These are phyloP conservation scores for Rosellinia necatrix DNA, from an alignment of 2,329 filamentous ascomycete genomes.

Conservation along the genomic window DNA sequence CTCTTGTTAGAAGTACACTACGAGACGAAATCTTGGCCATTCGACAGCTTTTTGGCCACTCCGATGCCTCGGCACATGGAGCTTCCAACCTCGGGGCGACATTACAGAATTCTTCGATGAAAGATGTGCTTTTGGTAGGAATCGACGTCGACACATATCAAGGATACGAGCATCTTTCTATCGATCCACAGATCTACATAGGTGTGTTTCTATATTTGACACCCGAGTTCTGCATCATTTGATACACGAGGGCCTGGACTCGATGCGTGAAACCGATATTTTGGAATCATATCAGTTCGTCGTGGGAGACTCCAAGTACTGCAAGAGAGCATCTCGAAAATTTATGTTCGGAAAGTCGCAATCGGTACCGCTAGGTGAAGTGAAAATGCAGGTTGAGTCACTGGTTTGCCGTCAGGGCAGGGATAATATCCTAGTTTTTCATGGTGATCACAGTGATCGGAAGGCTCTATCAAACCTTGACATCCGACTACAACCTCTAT, in stretches of 20 bases:
- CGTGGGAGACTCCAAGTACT: slow-evolving; percentile 15
- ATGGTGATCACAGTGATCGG: slow-evolving; percentile 10
- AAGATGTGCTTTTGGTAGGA: slow-evolving; percentile 24
- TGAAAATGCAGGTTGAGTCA: slow-evolving; percentile 14
- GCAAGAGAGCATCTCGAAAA: slow-evolving; percentile 15
- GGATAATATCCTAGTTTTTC: slow-evolving; percentile 12
- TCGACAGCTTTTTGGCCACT: slow-evolving; percentile 23
- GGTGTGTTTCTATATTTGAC: slow-evolving; percentile 21
- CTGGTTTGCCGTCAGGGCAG: slow-evolving; percentile 3
- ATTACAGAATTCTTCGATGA: slow-evolving; percentile 20
- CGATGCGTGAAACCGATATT: background rate
- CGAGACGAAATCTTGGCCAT: slow-evolving; percentile 20
- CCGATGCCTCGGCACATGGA: slow-evolving; percentile 14
- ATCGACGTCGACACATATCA: slow-evolving; percentile 24
- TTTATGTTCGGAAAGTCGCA: slow-evolving; percentile 18
- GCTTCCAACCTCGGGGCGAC: slow-evolving; percentile 10
- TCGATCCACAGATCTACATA: slow-evolving; percentile 18
- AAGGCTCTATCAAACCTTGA: slow-evolving; percentile 15
- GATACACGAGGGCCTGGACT: background rate
- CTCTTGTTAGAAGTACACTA: slow-evolving; percentile 8
- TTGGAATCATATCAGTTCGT: slow-evolving; percentile 18
- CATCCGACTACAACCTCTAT: slow-evolving; percentile 14
- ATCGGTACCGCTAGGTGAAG: slow-evolving; percentile 14
- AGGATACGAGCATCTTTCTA: slow-evolving; percentile 18
- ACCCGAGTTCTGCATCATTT: slow-evolving; percentile 12